phyloP scores from a whole-genome alignment of 2,329 filamentous ascomycete genomes.

The Pestalotiopsis sp. region DNA sequence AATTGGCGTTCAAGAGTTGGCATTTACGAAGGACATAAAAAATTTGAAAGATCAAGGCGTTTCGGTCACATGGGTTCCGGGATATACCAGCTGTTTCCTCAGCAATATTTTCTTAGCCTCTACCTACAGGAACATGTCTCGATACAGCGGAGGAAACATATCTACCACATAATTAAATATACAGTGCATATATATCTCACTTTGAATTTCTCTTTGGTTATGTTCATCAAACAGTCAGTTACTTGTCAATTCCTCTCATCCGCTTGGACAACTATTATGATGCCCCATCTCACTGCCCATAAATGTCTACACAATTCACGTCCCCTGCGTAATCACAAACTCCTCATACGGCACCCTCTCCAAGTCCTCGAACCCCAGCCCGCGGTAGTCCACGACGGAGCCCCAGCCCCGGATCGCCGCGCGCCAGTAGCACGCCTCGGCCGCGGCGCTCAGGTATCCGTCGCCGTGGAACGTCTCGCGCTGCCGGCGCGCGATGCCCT shows the following conservation, averaged over 20 bases:
- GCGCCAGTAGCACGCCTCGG: conserved; percentile 57
- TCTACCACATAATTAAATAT: not conserved
- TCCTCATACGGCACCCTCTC: conserved; percentile 42
- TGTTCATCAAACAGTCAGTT: no score
- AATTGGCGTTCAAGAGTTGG: not conserved
- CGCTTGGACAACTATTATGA: not conserved
- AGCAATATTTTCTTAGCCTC: not conserved
- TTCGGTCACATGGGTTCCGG: not conserved
- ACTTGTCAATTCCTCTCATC: not conserved
- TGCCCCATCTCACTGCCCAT: not conserved
- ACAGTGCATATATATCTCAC: not conserved
- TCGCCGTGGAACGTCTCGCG: conserved; percentile 42
- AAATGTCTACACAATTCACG: not conserved
- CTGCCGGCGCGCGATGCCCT: conserved; percentile 50
- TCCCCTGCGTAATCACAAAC: conserved; percentile 27
- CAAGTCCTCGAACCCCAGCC: conserved; percentile 34
- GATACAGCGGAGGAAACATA: not conserved
- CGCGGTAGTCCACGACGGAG: conserved; percentile 39
- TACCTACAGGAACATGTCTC: not conserved
- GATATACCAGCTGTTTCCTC: conserved; percentile 8
- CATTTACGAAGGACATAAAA: not conserved
- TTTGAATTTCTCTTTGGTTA: no score
- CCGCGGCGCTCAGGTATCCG: conserved; percentile 51
- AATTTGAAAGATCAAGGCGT: not conserved
- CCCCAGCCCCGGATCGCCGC: conserved; percentile 50